These are phyloP conservation scores for Quercus lobata DNA, from an alignment of 331 rosid genomes.

Conservation along the genomic window DNA sequence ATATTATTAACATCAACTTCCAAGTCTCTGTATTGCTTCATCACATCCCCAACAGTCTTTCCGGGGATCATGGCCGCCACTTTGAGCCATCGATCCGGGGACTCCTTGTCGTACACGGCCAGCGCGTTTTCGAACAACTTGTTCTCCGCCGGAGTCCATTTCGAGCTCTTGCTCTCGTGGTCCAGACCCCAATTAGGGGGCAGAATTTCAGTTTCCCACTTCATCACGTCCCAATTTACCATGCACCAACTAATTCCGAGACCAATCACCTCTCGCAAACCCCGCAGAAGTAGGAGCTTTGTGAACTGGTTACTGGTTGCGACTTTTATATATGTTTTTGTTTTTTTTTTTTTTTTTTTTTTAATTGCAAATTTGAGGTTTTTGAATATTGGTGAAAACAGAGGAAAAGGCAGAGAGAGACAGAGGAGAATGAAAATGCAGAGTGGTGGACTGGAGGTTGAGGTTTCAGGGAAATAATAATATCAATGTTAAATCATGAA, in stretches of 20 bases:
- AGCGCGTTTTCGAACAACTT: slow-evolving; percentile 86
- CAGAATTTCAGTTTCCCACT: slow-evolving; percentile 65
- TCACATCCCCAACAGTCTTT: slow-evolving; percentile 61
- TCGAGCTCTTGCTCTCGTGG: slow-evolving; percentile 42
- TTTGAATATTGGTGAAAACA: slow-evolving; percentile 24
- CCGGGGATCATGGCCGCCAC: slow-evolving; percentile 88
- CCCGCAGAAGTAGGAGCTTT: too few species aligned
- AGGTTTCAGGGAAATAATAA: slow-evolving; percentile 49
- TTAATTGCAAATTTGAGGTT: neutral
- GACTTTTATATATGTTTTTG: too few species aligned
- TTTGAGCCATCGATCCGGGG: slow-evolving; percentile 78
- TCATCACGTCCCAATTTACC: slow-evolving; percentile 37
- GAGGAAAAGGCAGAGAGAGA: slow-evolving; percentile 31
- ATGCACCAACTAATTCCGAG: neutral
- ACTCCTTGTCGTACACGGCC: slow-evolving; percentile 68
- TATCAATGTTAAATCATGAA: slow-evolving; percentile 57
- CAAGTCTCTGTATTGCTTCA: slow-evolving; percentile 64
- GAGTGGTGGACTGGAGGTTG: slow-evolving; percentile 30
- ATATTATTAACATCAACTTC: slow-evolving; percentile 70
- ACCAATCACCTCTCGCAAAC: too few species aligned
- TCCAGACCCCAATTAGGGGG: slow-evolving; percentile 55
- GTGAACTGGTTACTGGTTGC: too few species aligned
- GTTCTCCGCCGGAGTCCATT: slow-evolving; percentile 86
- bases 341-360: neutral
- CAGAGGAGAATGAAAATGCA: slow-evolving; percentile 3